A percentile compares a stretch with the other conserved stretches of the same genome.
Evolutionary conservation across 257 asterid genomes (phyloP).

Genomic region (Solanum chmielewskii): DNA sequence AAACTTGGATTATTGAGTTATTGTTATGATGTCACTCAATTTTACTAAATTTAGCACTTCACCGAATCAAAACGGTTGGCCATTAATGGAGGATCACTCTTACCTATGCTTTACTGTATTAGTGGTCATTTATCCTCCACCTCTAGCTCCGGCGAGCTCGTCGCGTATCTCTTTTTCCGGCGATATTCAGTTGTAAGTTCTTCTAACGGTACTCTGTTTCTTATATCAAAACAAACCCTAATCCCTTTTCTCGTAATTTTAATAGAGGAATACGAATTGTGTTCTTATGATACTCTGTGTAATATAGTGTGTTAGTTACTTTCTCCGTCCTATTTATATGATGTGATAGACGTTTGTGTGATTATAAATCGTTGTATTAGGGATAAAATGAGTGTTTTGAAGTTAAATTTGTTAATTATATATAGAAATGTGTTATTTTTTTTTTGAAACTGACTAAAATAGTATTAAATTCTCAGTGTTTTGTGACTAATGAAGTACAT

Average conservation of each 20-base stretch:
- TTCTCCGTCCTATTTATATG: not conserved
- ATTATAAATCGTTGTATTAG: no score
- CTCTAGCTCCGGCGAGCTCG: not conserved
- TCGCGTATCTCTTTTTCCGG: not conserved
- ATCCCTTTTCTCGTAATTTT: not conserved
- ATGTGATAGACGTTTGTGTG: not conserved
- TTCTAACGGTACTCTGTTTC: not conserved
- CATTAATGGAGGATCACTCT: not conserved
- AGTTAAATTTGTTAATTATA: not conserved
- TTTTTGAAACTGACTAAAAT: not conserved
- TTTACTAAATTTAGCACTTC: not conserved
- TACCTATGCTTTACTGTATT: not conserved
- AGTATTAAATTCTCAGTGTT: not conserved
- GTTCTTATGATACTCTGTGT: not conserved
- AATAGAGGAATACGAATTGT: not conserved
- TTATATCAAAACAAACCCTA: not conserved
- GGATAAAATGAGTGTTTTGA: no score
- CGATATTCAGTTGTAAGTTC: not conserved
- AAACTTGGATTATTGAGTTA: not conserved
- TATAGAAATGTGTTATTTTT: not conserved
- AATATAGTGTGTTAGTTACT: not conserved
- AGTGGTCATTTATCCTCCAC: not conserved
- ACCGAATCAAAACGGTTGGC: not conserved
- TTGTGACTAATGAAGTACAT: not conserved
- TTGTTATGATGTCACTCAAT: not conserved